phyloP scores from a whole-genome alignment of 225 moss, liverwort and hornwort species.

The Pseudisothecium myosuroides region DNA sequence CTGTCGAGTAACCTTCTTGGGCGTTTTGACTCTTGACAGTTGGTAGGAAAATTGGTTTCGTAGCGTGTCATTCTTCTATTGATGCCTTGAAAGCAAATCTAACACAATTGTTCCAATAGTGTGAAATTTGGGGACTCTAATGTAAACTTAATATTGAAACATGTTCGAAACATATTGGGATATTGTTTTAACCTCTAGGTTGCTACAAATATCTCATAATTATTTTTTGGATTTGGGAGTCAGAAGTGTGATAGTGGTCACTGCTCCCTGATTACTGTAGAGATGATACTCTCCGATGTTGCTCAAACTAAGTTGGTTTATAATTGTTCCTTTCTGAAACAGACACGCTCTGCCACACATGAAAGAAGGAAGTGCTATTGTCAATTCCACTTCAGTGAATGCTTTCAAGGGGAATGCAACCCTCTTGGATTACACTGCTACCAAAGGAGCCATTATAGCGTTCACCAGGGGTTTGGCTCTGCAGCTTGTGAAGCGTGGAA shows the following conservation, averaged over 20 bases:
- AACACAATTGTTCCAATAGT: not conserved
- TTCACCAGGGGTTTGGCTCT: constrained; percentile 66
- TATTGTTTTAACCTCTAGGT: too few relatives aligned
- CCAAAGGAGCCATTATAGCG: constrained; percentile 77
- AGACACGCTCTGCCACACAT: constrained; percentile 67
- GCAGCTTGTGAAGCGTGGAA: constrained; percentile 70
- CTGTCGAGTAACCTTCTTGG: not conserved
- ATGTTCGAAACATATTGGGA: not conserved
- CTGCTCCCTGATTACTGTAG: not conserved
- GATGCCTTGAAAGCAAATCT: not conserved
- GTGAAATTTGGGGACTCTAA: not conserved
- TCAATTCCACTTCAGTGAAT: constrained; percentile 68
- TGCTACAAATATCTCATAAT: not conserved
- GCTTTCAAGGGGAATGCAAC: constrained; percentile 73
- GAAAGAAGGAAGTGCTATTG: constrained; percentile 63
- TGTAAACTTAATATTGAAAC: not conserved
- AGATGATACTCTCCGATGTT: not conserved
- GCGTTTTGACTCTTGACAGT: not conserved
- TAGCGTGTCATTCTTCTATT: not conserved
- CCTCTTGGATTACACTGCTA: constrained; percentile 75
- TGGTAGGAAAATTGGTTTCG: not conserved
- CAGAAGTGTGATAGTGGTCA: not conserved
- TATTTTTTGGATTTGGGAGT: not conserved
- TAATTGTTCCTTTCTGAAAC: not conserved
- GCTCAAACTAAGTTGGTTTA: not conserved